Base-by-base conservation (phyloP, 2,329 filamentous ascomycete genomes). In the Colletotrichum lentis region DNA sequence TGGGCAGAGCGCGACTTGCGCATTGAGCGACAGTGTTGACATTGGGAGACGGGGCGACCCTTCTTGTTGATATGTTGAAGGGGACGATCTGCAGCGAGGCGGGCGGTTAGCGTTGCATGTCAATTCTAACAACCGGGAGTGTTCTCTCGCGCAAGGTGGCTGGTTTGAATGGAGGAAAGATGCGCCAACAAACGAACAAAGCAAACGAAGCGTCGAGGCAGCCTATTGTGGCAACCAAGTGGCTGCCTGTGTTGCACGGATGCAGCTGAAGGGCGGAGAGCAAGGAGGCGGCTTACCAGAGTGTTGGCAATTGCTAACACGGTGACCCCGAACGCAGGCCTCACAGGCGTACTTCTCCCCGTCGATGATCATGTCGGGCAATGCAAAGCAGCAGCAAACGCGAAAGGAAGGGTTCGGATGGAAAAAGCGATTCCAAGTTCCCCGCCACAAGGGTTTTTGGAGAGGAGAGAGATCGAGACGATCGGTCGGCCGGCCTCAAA, bases 321-420 rank as follows among this genome's bases (percentile, higher is more conserved):
- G 93, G 84, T 99, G 96, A 78, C 96, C 96, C 81, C 96, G 92
- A 79, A 99, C 94, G 84, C 96, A 99, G 83, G 94, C 94, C 84
- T 97, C 93, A 86, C 95, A 98, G 82, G 95, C 95, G 85, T 89
- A 98, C 85, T 98, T 98, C 85, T 97, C 93, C 81, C 95, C 95
- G 86, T 97, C 90, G 80, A 94, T 92, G 79, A 94, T 86, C 92
- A 94, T 94, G 70, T 75, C 80, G 75, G 69, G 69, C 57, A 56
- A 43, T 41, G 41, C 39, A 37, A 47, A 56, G 43, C 50, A 65
- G 22, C 56, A 47, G 50, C 43, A 27, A 39, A 53, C 18, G 35
- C 53, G 44, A 59, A 52, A 64, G 56, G 44, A 35, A 58, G n/a
- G 62, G 64, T 53, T 50, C 58, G 63, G 60, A 57, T 46, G 64